Conservation (phyloP, 2,329 filamentous ascomycete genomes). For the Apiospora aurea region DNA sequence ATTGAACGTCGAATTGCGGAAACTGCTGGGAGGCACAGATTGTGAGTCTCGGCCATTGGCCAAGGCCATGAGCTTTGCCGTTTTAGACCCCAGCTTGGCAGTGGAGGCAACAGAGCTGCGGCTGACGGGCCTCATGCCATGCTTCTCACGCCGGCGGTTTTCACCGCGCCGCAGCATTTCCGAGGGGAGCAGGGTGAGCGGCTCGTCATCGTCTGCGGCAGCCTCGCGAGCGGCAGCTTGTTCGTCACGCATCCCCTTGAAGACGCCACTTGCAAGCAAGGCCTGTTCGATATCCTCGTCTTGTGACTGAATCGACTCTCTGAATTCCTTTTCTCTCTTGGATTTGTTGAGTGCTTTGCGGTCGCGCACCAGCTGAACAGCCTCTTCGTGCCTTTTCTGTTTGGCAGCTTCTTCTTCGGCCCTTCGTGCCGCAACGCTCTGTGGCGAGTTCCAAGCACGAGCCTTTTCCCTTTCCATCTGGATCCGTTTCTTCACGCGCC, state of each 20-base stretch:
- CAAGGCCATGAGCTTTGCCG: constrained; percentile 40
- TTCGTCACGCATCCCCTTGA: constrained; percentile 38
- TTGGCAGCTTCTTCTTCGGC: constrained; percentile 32
- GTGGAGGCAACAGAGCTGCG: not conserved
- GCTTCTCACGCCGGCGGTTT: constrained; percentile 39
- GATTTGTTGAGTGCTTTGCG: constrained; percentile 33
- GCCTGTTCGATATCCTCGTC: constrained; percentile 38
- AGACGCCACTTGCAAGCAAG: constrained; percentile 39
- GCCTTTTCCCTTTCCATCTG: constrained; percentile 59
- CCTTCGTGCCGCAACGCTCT: constrained; percentile 39
- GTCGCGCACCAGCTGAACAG: constrained; percentile 35
- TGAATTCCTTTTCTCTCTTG: constrained; percentile 31
- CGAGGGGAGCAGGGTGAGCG: constrained; percentile 30
- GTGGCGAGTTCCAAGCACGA: constrained; percentile 49
- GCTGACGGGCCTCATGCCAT: constrained; percentile 33
- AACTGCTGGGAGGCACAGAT: constrained; percentile 41
- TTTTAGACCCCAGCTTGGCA: constrained; percentile 41
- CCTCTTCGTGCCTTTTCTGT: constrained; percentile 33
- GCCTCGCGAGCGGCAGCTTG: constrained; percentile 37
- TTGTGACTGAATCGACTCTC: constrained; percentile 32
- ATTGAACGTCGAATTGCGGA: constrained; percentile 43
- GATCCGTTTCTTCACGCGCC: constrained; percentile 57
- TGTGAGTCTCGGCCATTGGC: constrained; percentile 37
- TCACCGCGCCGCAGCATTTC: constrained; percentile 37
- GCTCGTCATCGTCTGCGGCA: constrained; percentile 31